Base-by-base conservation (phyloP, 305 asterid species). In the Fraxinus greggii region DNA sequence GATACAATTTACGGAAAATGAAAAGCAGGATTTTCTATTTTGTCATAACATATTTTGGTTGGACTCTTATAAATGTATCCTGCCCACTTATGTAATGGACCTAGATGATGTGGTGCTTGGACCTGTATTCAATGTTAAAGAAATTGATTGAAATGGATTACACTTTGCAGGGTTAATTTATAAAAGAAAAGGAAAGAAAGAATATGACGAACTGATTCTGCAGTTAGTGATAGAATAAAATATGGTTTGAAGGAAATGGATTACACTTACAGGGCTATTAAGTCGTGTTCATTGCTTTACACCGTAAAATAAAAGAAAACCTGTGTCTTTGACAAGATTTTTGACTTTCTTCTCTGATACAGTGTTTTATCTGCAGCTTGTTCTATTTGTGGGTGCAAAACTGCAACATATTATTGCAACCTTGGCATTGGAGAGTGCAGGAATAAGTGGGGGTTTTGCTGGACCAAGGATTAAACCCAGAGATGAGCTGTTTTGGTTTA, bases 321-420 rank as follows among this genome's bases (percentile, higher is more conserved):
- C 59, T 1, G 1, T 45, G 59, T 15, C 59, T 48, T 48, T 48
- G 59, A 48, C 56, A 13, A 3, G 19, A 45, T 32, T 32, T 32
- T 32, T 4, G 0, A 67, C 51, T 78, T 42, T 23, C 5, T 61
- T 79, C 36, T 24, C 67, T 63, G 10, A 59, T 82, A 38, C 33
- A 63, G 81, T 84, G 72, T 78, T 73, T 36, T 13, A 45, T 38
- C 8, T 85, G 89, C 94, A 97, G 99, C 94, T 97, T 76, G 98
- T 95, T 87, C 93, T 97, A 70, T 91, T 92, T 7, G 97, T 97
- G 85, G 98, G 98, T 81, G 63, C 99, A 69, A 97, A 97, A 82
- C 88, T 97, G 86, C 99, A 97, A 83, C 98, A 97, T 86, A 90
- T 97, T 33, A 93, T 95, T 76, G 99, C 98, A 84, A 94, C 98